phyloP scores from a whole-genome alignment of 257 asterid species.

The Forsythia suspensa region DNA sequence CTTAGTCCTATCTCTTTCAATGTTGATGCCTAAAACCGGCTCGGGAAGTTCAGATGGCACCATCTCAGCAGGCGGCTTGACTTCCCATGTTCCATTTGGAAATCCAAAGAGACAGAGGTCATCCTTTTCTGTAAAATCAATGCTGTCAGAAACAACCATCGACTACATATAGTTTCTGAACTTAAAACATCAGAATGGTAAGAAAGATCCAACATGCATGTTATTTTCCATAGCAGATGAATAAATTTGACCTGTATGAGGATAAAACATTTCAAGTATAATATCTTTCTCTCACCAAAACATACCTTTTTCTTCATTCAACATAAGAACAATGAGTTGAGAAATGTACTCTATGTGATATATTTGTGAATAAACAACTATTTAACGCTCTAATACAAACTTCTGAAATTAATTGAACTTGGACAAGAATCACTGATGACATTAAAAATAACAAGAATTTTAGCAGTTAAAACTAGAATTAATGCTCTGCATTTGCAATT shows the following conservation, averaged over 20 bases:
- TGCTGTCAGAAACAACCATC: background rate
- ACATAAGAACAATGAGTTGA: background rate
- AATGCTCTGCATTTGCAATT: too few relatives aligned
- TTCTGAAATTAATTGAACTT: too few relatives aligned
- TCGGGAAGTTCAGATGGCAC: conserved; percentile 84
- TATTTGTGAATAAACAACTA: background rate
- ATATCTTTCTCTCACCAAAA: background rate
- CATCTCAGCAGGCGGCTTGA: conserved; percentile 71
- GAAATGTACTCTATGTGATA: background rate
- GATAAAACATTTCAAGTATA: background rate
- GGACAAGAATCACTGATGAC: too few relatives aligned
- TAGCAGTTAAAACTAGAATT: too few relatives aligned
- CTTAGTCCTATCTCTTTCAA: conserved; percentile 59
- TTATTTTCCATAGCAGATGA: background rate
- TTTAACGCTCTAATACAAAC: too few relatives aligned
- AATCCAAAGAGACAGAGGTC: conserved; percentile 71
- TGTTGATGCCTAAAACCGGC: conserved; percentile 77
- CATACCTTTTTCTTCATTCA: too few relatives aligned
- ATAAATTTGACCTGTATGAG: background rate
- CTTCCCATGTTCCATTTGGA: conserved; percentile 78
- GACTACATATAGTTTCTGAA: background rate
- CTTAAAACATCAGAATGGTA: background rate
- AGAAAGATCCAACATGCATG: too few relatives aligned
- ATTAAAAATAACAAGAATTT: too few relatives aligned
- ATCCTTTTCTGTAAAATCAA: conserved; percentile 52